Evolutionary conservation across 495 filamentous ascomycete genomes (phyloP).

Genomic region (Hyaloscypha bicolor): DNA sequence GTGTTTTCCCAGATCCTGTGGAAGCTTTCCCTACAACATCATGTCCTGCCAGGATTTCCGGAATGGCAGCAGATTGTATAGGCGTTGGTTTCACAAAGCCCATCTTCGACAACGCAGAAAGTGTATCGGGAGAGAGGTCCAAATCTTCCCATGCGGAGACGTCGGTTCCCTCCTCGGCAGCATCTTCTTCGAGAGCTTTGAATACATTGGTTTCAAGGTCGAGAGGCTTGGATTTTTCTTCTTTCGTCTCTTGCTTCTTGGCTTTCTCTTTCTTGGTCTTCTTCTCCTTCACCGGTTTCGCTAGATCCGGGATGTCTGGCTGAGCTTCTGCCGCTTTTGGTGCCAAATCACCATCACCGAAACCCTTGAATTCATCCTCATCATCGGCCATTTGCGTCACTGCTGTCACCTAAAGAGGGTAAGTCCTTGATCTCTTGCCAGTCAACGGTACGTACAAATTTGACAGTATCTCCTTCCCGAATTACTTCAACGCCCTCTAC

Average conservation of each 20-base stretch:
- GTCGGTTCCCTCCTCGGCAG: conserved; percentile 49
- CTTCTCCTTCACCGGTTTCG: conserved; percentile 33
- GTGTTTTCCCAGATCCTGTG: conserved; percentile 83
- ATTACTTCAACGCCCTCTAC: conserved; percentile 87
- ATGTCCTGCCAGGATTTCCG: conserved; percentile 70
- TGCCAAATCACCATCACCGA: conserved; percentile 47
- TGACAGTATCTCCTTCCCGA: conserved; percentile 52
- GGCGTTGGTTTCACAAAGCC: conserved; percentile 78
- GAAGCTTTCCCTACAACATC: conserved; percentile 82
- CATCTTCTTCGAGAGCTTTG: conserved; percentile 40
- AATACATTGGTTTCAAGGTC: conserved; percentile 34
- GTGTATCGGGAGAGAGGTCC: conserved; percentile 65
- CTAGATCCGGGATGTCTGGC: conserved; percentile 49
- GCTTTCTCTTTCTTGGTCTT: conserved; percentile 34
- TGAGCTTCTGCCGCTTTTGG: conserved; percentile 41
- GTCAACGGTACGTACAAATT: conserved; percentile 47
- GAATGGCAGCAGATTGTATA: conserved; percentile 78
- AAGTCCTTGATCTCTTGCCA: neutral
- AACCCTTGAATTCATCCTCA: conserved; percentile 60
- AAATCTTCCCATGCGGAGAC: conserved; percentile 78
- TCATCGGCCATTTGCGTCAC: conserved; percentile 20
- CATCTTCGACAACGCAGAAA: conserved; percentile 74
- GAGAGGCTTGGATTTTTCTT: conserved; percentile 12
- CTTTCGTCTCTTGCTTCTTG: conserved; percentile 34
- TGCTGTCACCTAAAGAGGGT: conserved; percentile 26